Evolutionary conservation across 768 basidiomycete genomes (phyloP).

Genomic region (Auricularia auricula-judae): DNA sequence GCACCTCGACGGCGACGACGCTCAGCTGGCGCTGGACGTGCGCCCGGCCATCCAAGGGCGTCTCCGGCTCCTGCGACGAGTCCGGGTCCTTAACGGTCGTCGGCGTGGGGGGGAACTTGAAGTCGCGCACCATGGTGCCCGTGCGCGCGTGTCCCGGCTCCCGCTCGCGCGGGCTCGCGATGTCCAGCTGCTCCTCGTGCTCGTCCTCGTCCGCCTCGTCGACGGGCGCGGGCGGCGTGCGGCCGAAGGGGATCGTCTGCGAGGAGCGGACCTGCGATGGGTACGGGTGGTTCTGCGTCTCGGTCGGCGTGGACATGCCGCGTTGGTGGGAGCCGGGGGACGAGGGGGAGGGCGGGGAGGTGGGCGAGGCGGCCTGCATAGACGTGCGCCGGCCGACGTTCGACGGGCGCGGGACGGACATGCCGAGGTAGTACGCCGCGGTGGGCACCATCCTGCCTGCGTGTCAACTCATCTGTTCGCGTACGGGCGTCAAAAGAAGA

Average conservation of each 20-base stretch:
- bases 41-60: neutral
- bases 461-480: neutral
- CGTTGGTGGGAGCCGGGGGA: constrained; percentile 25
- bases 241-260: neutral
- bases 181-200: constrained; percentile 10
- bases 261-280: neutral
- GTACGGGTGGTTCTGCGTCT: constrained; percentile 1
- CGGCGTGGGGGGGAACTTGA: constrained; percentile 49
- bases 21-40: neutral
- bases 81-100: constrained; percentile 2
- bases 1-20: constrained; percentile 40
- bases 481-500: neutral
- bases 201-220: constrained; percentile 10
- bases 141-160: constrained; percentile 21
- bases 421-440: constrained; percentile 69
- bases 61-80: constrained; percentile 1
- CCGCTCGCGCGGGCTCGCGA: constrained; percentile 7
- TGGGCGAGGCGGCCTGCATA: constrained; percentile 45
- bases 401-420: constrained; percentile 31
- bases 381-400: constrained; percentile 55
- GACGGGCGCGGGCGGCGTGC: constrained; percentile 6
- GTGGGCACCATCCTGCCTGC: constrained; percentile 76
- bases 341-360: constrained; percentile 14
- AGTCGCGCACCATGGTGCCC: constrained; percentile 70
- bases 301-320: neutral